A percentile compares a stretch with the other conserved stretches of the same genome.
phyloP scores from a whole-genome alignment of 371 early-diverging fungal species.

The Phascolomyces articulosus region DNA sequence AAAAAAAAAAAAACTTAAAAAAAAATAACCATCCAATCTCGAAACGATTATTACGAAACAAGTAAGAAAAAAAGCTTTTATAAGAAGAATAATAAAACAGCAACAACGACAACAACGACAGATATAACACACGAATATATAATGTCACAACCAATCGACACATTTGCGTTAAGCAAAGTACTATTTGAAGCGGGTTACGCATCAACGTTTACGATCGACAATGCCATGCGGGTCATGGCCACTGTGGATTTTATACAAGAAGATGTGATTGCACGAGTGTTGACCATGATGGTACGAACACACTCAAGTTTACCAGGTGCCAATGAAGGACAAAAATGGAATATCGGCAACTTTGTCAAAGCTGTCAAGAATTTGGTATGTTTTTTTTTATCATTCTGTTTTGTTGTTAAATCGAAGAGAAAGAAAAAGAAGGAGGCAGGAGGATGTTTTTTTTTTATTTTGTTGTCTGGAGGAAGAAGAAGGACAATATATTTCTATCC shows the following conservation, averaged over 20 bases:
- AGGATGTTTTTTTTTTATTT: background rate
- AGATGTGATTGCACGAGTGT: constrained; percentile 34
- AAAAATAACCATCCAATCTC: no score
- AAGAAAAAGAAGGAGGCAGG: background rate
- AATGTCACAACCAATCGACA: constrained; percentile 21
- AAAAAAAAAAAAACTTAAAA: no score
- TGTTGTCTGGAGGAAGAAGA: background rate
- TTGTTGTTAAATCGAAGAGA: background rate
- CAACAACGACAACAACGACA: no score
- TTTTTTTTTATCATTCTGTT: background rate
- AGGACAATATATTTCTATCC: background rate
- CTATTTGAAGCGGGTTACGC: constrained; percentile 35
- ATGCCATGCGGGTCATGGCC: constrained; percentile 39
- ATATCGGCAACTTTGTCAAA: constrained; percentile 36
- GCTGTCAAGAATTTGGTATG: constrained; percentile 35
- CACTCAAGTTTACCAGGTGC: constrained; percentile 30
- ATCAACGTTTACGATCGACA: constrained; percentile 25
- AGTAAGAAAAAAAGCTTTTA: background rate
- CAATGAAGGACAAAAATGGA: constrained; percentile 35
- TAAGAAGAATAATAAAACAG: background rate
- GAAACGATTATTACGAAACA: no score
- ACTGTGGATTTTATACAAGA: constrained; percentile 25
- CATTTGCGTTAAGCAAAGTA: constrained; percentile 28
- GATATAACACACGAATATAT: background rate
- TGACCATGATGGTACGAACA: constrained; percentile 37